Evolutionary conservation across 768 basidiomycete genomes (phyloP).

Genomic region (Basidioascus undulatus): DNA sequence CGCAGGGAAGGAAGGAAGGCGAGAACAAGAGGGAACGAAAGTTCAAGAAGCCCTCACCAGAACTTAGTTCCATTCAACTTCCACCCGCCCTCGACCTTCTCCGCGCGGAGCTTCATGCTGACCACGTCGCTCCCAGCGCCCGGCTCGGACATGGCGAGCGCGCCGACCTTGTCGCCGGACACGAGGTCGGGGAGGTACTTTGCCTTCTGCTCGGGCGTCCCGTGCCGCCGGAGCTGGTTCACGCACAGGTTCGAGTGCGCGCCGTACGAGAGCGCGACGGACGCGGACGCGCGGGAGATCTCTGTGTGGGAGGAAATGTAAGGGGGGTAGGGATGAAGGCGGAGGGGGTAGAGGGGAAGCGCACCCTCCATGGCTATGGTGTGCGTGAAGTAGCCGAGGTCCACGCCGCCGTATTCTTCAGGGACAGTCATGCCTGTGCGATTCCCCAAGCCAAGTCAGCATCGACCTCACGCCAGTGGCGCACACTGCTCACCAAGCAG

Average conservation of each 20-base stretch:
- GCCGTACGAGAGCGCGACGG: constrained; percentile 74
- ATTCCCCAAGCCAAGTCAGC: too few relatives aligned
- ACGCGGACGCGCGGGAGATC: constrained; percentile 68
- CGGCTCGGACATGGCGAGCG: constrained; percentile 82
- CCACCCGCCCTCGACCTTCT: constrained; percentile 52
- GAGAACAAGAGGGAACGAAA: neutral
- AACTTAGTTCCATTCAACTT: constrained; percentile 74
- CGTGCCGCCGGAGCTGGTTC: constrained; percentile 64
- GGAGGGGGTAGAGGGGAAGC: neutral
- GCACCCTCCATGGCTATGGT: constrained; percentile 73
- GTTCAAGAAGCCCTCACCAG: constrained; percentile 33
- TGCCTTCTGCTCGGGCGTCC: constrained; percentile 54
- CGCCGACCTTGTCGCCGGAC: constrained; percentile 48
- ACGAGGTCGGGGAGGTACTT: constrained; percentile 66
- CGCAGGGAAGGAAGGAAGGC: neutral
- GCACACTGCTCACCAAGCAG: constrained; percentile 37
- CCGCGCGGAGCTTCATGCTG: constrained; percentile 65
- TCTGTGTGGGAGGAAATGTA: constrained; percentile 13
- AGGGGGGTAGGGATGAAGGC: neutral
- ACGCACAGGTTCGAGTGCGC: constrained; percentile 76
- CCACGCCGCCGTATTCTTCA: constrained; percentile 56
- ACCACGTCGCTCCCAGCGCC: constrained; percentile 89
- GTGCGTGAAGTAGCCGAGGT: constrained; percentile 63
- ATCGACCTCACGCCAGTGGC: neutral
- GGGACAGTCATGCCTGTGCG: constrained; percentile 43